Percentiles rank a stretch among this genome's conserved stretches.
Evolutionary conservation across 83 land plant species (phyloP).

Genomic region (Larix sibirica): DNA sequence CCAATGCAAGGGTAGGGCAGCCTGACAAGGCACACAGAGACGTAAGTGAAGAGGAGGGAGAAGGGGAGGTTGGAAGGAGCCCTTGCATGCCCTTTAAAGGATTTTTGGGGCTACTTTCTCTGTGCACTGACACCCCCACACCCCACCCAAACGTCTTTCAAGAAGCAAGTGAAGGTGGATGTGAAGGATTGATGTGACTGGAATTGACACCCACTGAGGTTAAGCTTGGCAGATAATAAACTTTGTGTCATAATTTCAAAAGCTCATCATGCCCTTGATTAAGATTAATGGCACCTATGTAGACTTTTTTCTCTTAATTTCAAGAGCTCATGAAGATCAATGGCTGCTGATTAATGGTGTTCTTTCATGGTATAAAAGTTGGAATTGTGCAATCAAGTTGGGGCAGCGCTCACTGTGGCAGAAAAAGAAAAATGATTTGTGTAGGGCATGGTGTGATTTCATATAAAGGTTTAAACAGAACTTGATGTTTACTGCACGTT

Average conservation of each 20-base stretch:
- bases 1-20: not conserved
- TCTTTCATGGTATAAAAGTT: too few relatives aligned
- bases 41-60: not conserved
- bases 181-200: not conserved
- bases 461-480: too few relatives aligned
- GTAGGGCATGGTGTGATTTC: too few relatives aligned
- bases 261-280: not conserved
- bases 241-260: not conserved
- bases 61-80: conserved; percentile 14
- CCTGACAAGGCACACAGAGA: not conserved
- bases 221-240: not conserved
- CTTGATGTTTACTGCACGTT: too few relatives aligned
- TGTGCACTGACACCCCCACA: not conserved
- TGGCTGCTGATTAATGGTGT: too few relatives aligned
- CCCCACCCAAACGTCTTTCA: not conserved
- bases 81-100: not conserved
- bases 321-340: too few relatives aligned
- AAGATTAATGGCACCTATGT: not conserved
- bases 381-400: too few relatives aligned
- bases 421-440: too few relatives aligned
- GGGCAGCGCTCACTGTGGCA: too few relatives aligned
- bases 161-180: too few relatives aligned
- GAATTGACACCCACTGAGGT: conserved; percentile 9
- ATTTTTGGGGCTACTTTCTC: not conserved
- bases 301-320: too few relatives aligned